phyloP scores from a whole-genome alignment of 2,329 filamentous ascomycete genomes.

The Botrytis deweyae region DNA sequence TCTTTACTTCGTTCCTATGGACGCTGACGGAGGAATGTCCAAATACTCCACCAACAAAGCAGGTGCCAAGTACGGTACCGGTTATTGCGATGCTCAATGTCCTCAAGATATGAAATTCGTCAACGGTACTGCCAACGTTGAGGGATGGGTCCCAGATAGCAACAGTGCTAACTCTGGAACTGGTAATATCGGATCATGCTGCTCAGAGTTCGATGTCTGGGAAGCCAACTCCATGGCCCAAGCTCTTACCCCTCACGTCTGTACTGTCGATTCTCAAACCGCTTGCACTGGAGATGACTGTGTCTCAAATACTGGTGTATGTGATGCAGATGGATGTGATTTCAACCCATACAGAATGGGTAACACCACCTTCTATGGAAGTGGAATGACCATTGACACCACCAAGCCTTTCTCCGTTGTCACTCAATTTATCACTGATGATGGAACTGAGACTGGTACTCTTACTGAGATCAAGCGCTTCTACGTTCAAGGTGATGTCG shows the following conservation, averaged over 20 bases:
- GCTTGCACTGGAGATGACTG: slow-evolving; percentile 15
- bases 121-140: slow-evolving; percentile 50
- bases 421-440: slow-evolving; percentile 56
- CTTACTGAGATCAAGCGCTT: slow-evolving; percentile 54
- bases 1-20: slow-evolving; percentile 65
- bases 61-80: slow-evolving; percentile 47
- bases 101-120: slow-evolving; percentile 47
- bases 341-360: slow-evolving; percentile 60
- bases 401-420: slow-evolving; percentile 54
- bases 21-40: slow-evolving; percentile 55
- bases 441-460: slow-evolving; percentile 48
- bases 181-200: slow-evolving; percentile 52
- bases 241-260: slow-evolving; percentile 58
- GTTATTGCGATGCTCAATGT: slow-evolving; percentile 29
- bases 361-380: slow-evolving; percentile 54
- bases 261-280: slow-evolving; percentile 44
- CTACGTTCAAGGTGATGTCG: slow-evolving; percentile 54
- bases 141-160: slow-evolving; percentile 49
- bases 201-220: slow-evolving; percentile 69
- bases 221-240: slow-evolving; percentile 59
- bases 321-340: slow-evolving; percentile 60
- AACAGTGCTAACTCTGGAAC: slow-evolving; percentile 53
- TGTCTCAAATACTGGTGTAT: slow-evolving; percentile 33
- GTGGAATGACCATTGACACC: slow-evolving; percentile 52
- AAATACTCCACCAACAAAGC: slow-evolving; percentile 50